Percentiles rank a stretch among this genome's conserved stretches.
Evolutionary conservation across 2,329 filamentous ascomycete species (phyloP).

Genomic region (Fragosphaeria purpurea): DNA sequence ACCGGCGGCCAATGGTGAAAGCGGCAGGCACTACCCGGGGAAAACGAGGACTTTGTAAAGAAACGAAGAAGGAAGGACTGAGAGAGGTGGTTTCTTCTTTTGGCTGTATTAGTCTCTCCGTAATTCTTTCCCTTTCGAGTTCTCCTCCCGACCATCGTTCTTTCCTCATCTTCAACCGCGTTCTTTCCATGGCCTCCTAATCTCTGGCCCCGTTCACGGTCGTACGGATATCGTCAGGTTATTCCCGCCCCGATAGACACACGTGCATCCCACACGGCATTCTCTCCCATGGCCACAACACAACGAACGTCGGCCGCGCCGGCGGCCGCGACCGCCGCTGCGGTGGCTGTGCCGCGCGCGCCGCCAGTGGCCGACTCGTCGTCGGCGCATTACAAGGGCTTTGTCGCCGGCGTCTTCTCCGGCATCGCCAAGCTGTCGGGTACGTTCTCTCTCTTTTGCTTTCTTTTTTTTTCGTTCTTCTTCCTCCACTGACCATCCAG

Average conservation of each 20-base stretch:
- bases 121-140: no score
- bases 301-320: constrained; percentile 1
- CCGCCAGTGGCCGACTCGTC: constrained; percentile 12
- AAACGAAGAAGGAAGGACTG: no score
- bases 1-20: no score
- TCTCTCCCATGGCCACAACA: constrained; percentile 3
- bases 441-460: constrained; percentile 30
- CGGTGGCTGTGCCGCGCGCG: not conserved
- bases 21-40: constrained; percentile 1
- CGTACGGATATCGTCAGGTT: no score
- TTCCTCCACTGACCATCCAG: constrained; percentile 19
- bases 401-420: constrained; percentile 91
- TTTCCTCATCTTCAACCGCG: no score
- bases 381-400: constrained; percentile 74
- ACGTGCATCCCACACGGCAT: not conserved
- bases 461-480: not conserved
- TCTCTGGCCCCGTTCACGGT: no score
- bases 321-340: not conserved
- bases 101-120: no score
- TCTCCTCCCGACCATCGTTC: no score
- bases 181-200: no score
- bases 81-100: no score
- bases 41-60: not conserved
- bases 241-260: no score
- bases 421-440: constrained; percentile 83